Percentiles rank a stretch among this genome's conserved stretches.
phyloP scores from a whole-genome alignment of 306 rosid species.

The Rosa rugosa region DNA sequence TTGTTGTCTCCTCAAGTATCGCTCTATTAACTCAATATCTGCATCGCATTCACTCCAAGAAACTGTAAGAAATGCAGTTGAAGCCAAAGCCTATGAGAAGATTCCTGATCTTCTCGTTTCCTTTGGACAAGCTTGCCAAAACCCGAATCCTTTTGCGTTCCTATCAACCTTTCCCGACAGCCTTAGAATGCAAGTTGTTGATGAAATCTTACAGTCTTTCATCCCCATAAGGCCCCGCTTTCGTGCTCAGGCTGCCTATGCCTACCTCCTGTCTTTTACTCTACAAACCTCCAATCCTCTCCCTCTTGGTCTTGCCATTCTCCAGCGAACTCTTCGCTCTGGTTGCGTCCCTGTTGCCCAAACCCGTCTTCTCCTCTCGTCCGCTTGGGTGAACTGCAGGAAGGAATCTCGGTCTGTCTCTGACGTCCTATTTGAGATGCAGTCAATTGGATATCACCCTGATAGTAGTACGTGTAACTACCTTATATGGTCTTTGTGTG shows the following conservation, averaged over 20 bases:
- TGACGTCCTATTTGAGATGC: slow-evolving; percentile 58
- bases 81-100: slow-evolving; percentile 54
- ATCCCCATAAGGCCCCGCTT: slow-evolving; percentile 62
- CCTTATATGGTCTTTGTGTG: slow-evolving; percentile 58
- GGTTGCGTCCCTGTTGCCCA: slow-evolving; percentile 70
- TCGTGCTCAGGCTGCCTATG: slow-evolving; percentile 44
- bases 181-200: slow-evolving; percentile 51
- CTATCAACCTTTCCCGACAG: slow-evolving; percentile 52
- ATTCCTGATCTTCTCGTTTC: slow-evolving; percentile 58
- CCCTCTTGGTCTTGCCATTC: slow-evolving; percentile 62
- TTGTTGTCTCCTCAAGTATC: slow-evolving; percentile 29
- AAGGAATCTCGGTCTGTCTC: slow-evolving; percentile 40
- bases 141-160: slow-evolving; percentile 68
- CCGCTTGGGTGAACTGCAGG: slow-evolving; percentile 56
- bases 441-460: slow-evolving; percentile 61
- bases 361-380: slow-evolving; percentile 61
- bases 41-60: slow-evolving; percentile 44
- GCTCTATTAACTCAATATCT: slow-evolving; percentile 28
- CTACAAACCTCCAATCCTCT: slow-evolving; percentile 60
- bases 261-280: slow-evolving; percentile 53
- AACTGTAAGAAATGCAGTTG: slow-evolving; percentile 46
- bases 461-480: slow-evolving; percentile 65
- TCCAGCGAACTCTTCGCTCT: slow-evolving; percentile 56
- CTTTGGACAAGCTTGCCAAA: slow-evolving; percentile 39
- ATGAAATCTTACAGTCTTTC: slow-evolving; percentile 72